Evolutionary conservation across 768 basidiomycete genomes (phyloP).

Genomic region (Polyporus arcularius): DNA sequence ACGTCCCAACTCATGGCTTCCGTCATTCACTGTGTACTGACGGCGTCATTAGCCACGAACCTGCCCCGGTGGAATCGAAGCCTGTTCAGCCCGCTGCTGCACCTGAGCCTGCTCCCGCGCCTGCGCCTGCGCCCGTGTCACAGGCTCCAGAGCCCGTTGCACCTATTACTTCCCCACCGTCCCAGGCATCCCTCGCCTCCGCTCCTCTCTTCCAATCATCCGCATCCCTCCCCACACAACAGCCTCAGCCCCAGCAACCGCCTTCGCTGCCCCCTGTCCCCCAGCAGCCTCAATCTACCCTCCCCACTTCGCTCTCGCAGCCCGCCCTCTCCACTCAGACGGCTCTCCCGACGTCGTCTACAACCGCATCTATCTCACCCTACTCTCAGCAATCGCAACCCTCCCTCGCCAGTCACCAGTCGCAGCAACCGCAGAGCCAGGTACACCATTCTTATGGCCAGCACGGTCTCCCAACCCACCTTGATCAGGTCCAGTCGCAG

Average conservation of each 20-base stretch:
- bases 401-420: conserved; percentile 23
- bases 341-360: conserved; percentile 28
- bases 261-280: conserved; percentile 21
- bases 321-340: conserved; percentile 28
- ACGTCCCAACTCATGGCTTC: conserved; percentile 28
- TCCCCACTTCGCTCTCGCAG: conserved; percentile 28
- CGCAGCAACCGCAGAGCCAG: conserved; percentile 23
- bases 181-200: conserved; percentile 29
- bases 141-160: conserved; percentile 20
- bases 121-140: conserved; percentile 14
- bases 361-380: conserved; percentile 33
- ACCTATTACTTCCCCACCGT: conserved; percentile 32
- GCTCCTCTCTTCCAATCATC: conserved; percentile 25
- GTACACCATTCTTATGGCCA: conserved; percentile 57
- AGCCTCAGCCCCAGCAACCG: conserved; percentile 32
- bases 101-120: conserved; percentile 21
- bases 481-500: conserved; percentile 56
- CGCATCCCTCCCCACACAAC: conserved; percentile 22
- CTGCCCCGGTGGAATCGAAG: conserved; percentile 25
- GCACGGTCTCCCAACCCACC: conserved; percentile 64
- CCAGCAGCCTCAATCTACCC: conserved; percentile 22
- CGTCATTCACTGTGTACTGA: background rate
- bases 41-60: conserved; percentile 31
- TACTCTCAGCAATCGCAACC: conserved; percentile 33
- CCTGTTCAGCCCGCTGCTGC: conserved; percentile 27